Conservation (phyloP, 768 basidiomycete genomes). For the Pisolithus marmoratus region DNA sequence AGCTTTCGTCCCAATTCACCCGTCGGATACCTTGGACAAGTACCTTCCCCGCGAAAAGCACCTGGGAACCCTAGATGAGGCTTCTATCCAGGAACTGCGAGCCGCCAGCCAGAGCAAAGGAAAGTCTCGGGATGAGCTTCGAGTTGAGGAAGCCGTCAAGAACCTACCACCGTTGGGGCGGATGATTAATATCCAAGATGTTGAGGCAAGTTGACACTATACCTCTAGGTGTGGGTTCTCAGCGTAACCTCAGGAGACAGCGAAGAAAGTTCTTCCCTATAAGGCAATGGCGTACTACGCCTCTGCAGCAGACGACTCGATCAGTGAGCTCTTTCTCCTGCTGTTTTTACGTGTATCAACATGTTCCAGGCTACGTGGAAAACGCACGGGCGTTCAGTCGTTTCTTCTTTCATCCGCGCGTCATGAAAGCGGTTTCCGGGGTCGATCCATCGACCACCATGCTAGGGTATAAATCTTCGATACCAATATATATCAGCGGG, state of each 20-base stretch:
- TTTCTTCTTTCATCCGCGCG: conserved; percentile 82
- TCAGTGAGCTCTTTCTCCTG: conserved; percentile 45
- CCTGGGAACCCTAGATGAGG: conserved; percentile 56
- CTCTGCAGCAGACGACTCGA: conserved; percentile 82
- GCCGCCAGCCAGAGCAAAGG: conserved; percentile 34
- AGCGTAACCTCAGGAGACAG: conserved; percentile 46
- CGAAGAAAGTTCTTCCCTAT: conserved; percentile 63
- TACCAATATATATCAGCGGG: conserved; percentile 81
- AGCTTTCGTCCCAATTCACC: conserved; percentile 78
- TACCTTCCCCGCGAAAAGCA: conserved; percentile 66
- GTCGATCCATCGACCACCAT: conserved; percentile 70
- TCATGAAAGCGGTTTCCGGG: conserved; percentile 61
- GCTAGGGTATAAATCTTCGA: conserved; percentile 61
- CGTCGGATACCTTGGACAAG: conserved; percentile 72
- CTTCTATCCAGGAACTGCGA: conserved; percentile 35
- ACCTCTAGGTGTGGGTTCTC: not conserved
- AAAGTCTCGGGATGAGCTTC: conserved; percentile 65
- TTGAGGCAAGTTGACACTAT: conserved; percentile 53
- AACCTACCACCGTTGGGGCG: conserved; percentile 60
- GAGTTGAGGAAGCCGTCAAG: conserved; percentile 56
- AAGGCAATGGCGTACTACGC: conserved; percentile 82
- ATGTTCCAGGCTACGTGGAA: conserved; percentile 47
- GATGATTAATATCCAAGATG: conserved; percentile 72
- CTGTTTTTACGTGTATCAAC: conserved; percentile 12
- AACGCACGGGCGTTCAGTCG: conserved; percentile 78